Evolutionary conservation across 2,329 filamentous ascomycete species (phyloP).

Genomic region (Aaosphaeria arxii): DNA sequence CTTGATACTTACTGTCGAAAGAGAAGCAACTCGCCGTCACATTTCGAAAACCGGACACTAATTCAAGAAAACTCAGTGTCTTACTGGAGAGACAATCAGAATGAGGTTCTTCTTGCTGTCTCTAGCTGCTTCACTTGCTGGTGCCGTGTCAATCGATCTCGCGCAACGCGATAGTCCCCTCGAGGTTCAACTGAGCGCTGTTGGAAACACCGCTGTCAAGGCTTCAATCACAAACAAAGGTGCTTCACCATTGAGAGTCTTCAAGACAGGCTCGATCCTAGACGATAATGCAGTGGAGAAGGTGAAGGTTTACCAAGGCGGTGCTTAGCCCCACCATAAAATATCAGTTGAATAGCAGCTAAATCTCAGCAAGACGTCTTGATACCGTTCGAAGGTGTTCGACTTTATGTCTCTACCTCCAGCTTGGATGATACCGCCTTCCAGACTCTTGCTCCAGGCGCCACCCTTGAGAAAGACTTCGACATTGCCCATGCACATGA

Average conservation of each 20-base stretch:
- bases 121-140: conserved; percentile 24
- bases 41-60: no score
- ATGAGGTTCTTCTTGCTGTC: no score
- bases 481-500: conserved; percentile 56
- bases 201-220: conserved; percentile 51
- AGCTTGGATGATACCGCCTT: conserved; percentile 46
- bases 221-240: conserved; percentile 53
- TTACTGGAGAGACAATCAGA: no score
- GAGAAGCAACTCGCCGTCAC: no score
- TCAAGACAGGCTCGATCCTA: conserved; percentile 52
- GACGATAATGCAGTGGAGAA: conserved; percentile 52
- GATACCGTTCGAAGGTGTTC: background rate
- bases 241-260: conserved; percentile 46
- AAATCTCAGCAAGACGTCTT: no score
- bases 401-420: background rate
- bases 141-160: conserved; percentile 16
- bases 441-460: conserved; percentile 42
- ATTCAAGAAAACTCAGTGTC: no score
- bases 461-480: conserved; percentile 51
- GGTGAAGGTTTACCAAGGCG: conserved; percentile 48
- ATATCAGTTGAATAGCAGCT: no score
- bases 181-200: conserved; percentile 42
- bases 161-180: conserved; percentile 35
- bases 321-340: conserved; percentile 32
- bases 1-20: no score